These are phyloP conservation scores for Eucalyptus sideroxylon DNA, from an alignment of 345 rosid genomes.

Conservation along the genomic window DNA sequence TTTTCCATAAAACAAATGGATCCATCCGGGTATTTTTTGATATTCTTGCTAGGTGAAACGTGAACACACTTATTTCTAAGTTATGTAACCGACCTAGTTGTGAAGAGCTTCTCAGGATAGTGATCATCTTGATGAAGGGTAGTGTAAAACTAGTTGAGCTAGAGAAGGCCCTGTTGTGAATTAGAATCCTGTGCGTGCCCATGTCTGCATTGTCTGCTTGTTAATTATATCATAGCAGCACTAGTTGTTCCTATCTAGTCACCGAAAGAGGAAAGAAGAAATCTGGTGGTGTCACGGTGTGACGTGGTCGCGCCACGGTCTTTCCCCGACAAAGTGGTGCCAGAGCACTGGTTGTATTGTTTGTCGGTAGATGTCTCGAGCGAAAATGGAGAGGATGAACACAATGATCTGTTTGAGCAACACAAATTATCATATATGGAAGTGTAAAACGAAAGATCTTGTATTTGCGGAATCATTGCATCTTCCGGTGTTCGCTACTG, in stretches of 20 bases:
- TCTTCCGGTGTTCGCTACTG: background rate
- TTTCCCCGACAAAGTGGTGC: background rate
- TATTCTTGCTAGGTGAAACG: background rate
- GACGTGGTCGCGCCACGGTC: background rate
- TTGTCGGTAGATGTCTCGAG: background rate
- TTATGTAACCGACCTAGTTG: background rate
- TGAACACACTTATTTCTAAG: background rate
- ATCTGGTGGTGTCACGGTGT: background rate
- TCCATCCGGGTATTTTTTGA: background rate
- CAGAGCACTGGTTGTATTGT: background rate
- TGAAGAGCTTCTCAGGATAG: background rate
- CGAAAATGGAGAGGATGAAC: background rate
- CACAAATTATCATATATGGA: background rate
- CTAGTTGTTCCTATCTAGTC: background rate
- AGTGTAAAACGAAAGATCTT: background rate
- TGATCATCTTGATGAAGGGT: background rate
- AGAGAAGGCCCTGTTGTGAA: background rate
- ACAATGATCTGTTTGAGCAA: background rate
- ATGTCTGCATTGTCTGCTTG: background rate
- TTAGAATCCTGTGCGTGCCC: background rate
- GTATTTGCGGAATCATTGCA: background rate
- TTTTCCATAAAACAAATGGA: rapidly evolving
- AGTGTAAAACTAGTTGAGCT: background rate
- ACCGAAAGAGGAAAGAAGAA: background rate
- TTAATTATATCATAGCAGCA: background rate